These are phyloP conservation scores for Globisporangium camurandrum DNA, from an alignment of 352 stramenopile species.

Conservation along the genomic window DNA sequence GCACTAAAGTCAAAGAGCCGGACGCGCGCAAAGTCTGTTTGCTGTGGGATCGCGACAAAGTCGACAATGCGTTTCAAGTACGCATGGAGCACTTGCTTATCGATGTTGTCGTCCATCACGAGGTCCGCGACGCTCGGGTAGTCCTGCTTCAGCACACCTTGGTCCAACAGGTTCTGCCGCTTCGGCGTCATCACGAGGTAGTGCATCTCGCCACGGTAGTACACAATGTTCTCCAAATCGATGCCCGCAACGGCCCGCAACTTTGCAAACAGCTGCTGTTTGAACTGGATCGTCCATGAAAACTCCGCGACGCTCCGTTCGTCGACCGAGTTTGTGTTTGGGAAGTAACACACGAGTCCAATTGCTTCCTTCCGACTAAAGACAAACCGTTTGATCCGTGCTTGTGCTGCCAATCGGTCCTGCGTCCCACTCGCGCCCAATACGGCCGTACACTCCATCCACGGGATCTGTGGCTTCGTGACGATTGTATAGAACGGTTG, in stretches of 20 bases:
- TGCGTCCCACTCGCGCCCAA: constrained; percentile 60
- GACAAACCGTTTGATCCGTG: constrained; percentile 68
- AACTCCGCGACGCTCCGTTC: constrained; percentile 78
- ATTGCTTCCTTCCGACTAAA: constrained; percentile 79
- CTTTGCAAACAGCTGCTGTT: constrained; percentile 76
- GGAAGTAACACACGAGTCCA: constrained; percentile 78
- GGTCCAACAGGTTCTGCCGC: constrained; percentile 64
- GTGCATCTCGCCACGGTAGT: constrained; percentile 82
- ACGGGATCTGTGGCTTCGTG: constrained; percentile 71
- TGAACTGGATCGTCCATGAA: constrained; percentile 83
- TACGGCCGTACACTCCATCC: constrained; percentile 70
- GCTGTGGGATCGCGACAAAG: constrained; percentile 68
- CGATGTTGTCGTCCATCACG: constrained; percentile 61
- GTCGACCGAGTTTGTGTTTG: constrained; percentile 56
- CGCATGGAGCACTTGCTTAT: constrained; percentile 41
- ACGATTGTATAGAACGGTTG: constrained; percentile 64
- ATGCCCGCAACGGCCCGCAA: constrained; percentile 65
- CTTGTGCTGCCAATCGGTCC: constrained; percentile 53
- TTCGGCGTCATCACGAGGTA: constrained; percentile 84
- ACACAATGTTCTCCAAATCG: constrained; percentile 81
- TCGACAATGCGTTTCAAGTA: constrained; percentile 64
- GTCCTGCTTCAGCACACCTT: constrained; percentile 64
- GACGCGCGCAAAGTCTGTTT: constrained; percentile 55
- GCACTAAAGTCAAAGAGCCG: constrained; percentile 83
- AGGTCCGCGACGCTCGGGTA: constrained; percentile 54